phyloP scores from a whole-genome alignment of 306 rosid species.

The Dalbergia cochinchinensis region DNA sequence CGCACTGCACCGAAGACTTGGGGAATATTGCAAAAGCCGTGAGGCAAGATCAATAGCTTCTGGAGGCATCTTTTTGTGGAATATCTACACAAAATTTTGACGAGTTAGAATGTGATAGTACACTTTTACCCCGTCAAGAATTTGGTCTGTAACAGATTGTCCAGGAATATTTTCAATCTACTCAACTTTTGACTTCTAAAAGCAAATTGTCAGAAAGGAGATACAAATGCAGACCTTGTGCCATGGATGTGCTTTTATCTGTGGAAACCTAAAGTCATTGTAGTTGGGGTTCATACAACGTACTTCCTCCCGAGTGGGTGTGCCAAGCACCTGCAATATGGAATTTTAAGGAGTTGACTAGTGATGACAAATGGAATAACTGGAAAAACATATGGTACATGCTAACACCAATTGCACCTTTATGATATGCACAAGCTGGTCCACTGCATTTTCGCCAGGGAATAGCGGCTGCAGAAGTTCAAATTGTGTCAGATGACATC shows the following conservation, averaged over 20 bases:
- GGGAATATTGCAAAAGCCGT: slow-evolving; percentile 91
- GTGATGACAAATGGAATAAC: slow-evolving; percentile 14
- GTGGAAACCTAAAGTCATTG: slow-evolving; percentile 92
- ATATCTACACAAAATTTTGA: slow-evolving; percentile 60
- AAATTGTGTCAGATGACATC: slow-evolving; percentile 25
- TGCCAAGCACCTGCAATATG: slow-evolving; percentile 86
- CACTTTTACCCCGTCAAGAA: too few species aligned
- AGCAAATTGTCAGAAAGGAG: slow-evolving; percentile 21
- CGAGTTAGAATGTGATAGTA: not conserved
- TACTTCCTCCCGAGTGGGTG: slow-evolving; percentile 97
- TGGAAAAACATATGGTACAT: not conserved
- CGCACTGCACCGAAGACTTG: slow-evolving; percentile 94
- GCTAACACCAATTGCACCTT: slow-evolving; percentile 60
- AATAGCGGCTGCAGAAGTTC: slow-evolving; percentile 80
- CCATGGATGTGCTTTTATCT: slow-evolving; percentile 97
- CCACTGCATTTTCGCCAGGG: slow-evolving; percentile 97
- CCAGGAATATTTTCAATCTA: slow-evolving; percentile 12
- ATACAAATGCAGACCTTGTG: slow-evolving; percentile 74
- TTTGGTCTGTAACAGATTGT: not conserved
- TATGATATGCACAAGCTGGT: slow-evolving; percentile 96
- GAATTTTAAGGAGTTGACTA: slow-evolving; percentile 21
- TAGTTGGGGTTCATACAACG: slow-evolving; percentile 99
- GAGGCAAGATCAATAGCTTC: slow-evolving; percentile 97
- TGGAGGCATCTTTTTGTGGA: slow-evolving; percentile 97
- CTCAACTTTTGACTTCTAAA: slow-evolving; percentile 23